Evolutionary conservation across 139 green algal genomes (phyloP), one percentile per base, ranked within the genome.

Genomic region (Chlamydomonas eustigma): DNA sequence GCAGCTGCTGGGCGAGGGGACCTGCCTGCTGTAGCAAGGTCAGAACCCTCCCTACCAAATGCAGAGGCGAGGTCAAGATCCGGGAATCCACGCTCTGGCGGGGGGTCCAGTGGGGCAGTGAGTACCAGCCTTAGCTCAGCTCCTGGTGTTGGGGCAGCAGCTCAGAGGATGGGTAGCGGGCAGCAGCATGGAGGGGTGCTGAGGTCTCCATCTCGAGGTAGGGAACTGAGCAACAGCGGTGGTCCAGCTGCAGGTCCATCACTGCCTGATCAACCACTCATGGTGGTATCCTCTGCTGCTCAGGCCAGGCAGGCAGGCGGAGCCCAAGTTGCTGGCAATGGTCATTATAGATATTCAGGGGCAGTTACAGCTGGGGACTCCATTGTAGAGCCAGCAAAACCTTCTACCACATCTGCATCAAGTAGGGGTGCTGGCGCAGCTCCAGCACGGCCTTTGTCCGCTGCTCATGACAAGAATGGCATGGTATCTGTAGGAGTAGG

Each of bases 401-500:
- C 44, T 58, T 18, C 44, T 18, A n/a, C n/a, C n/a, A n/a, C n/a
- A n/a, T n/a, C n/a, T n/a, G n/a, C n/a, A n/a, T n/a, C n/a, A n/a
- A 28, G 12, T 12, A 12, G 44, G 44, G 12, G 12, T 18, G 44
- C 18, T 12, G 12, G 18, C 12, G 44, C 44, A 18, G 44, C 32
- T 37, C 69, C 36, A 5, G 66, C 44, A 39, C 50, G 6, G 35
- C 34, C 74, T 65, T 32, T 33, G 64, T 12, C 3, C 37, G 28
- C 3, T n/a, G 51, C 33, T 25, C 28, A 52, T 3, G 34, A 24
- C 31, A 12, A 38, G 65, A 12, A 4, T 28, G 12, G 6, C 12
- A 83, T 81, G 81, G 74, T 81, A 22, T 83, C 76, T 1, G 64
- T 81, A 3, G 77, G 77, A 25, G 68, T 77, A n/a, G 77, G 73